Evolutionary conservation across 2,329 filamentous ascomycete genomes (phyloP).

Genomic region (Alternaria tenuissima): DNA sequence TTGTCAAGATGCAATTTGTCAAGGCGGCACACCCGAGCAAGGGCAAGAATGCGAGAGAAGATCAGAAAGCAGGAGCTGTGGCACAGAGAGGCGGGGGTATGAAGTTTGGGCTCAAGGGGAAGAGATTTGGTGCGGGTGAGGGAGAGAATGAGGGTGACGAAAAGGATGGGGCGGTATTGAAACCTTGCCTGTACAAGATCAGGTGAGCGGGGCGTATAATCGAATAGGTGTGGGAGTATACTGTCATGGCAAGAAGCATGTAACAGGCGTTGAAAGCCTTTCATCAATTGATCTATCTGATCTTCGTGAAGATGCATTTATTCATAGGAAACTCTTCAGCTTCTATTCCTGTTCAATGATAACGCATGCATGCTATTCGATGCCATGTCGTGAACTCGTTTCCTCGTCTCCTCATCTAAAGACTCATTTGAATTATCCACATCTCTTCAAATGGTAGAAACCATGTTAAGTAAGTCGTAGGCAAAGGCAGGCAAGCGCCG

Average conservation of each 20-base stretch:
- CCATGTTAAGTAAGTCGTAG: not conserved
- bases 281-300: not conserved
- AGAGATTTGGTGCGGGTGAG: constrained; percentile 11
- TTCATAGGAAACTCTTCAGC: not conserved
- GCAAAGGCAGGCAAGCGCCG: not conserved
- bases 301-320: not conserved
- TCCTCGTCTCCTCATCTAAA: constrained; percentile 7
- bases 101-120: constrained; percentile 33
- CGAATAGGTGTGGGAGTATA: not conserved
- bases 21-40: constrained; percentile 79
- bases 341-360: constrained; percentile 9
- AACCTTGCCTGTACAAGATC: constrained; percentile 96
- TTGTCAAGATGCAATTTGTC: constrained; percentile 94
- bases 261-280: not conserved
- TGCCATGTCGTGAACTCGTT: constrained; percentile 21
- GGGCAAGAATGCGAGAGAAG: constrained; percentile 72
- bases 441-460: not conserved
- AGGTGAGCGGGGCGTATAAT: constrained; percentile 50
- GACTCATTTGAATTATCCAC: not conserved
- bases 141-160: constrained; percentile 59
- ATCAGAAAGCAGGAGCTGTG: constrained; percentile 40
- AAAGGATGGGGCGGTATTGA: constrained; percentile 76
- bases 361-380: constrained; percentile 16
- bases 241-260: not conserved
- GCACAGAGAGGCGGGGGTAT: constrained; percentile 53